These are phyloP conservation scores for Wickerhamiella domercqiae DNA, from an alignment of 805 yeast species.

Conservation along the genomic window DNA sequence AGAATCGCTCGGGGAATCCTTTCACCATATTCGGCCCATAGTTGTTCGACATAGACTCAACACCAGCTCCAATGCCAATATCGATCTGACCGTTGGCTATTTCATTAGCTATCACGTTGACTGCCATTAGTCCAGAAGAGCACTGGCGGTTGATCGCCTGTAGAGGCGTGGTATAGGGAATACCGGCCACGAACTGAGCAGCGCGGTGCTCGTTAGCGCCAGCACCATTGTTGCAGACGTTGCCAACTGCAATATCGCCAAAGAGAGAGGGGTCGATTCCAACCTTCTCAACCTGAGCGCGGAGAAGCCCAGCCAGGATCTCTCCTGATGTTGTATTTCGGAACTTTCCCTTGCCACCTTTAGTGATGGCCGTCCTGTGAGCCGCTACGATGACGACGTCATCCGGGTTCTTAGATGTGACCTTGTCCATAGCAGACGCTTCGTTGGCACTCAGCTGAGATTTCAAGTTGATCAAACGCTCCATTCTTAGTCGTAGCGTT, in stretches of 20 bases:
- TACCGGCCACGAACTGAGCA: slow-evolving; percentile 79
- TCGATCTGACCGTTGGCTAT: slow-evolving; percentile 78
- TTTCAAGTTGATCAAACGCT: slow-evolving; percentile 22
- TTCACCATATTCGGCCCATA: slow-evolving; percentile 72
- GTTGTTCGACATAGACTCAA: slow-evolving; percentile 82
- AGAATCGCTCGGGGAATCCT: slow-evolving; percentile 32
- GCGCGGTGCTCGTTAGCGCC: slow-evolving; percentile 94
- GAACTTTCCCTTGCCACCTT: slow-evolving; percentile 75
- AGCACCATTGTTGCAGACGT: slow-evolving; percentile 82
- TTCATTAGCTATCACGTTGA: slow-evolving; percentile 79
- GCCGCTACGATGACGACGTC: slow-evolving; percentile 88
- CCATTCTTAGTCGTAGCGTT: slow-evolving; percentile 21
- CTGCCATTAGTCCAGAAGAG: slow-evolving; percentile 84
- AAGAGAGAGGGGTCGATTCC: slow-evolving; percentile 41
- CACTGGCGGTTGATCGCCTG: slow-evolving; percentile 85
- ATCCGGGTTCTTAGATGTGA: slow-evolving; percentile 49
- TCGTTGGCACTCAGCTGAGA: slow-evolving; percentile 21
- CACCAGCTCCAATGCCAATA: slow-evolving; percentile 85
- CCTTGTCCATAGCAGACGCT: slow-evolving; percentile 22
- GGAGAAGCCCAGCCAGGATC: slow-evolving; percentile 48
- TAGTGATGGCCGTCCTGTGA: slow-evolving; percentile 78
- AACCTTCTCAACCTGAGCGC: slow-evolving; percentile 41
- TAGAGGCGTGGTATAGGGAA: slow-evolving; percentile 67
- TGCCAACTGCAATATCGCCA: slow-evolving; percentile 81
- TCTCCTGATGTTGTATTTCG: slow-evolving; percentile 74